phyloP scores from a whole-genome alignment of 192 early-diverging fungal genomes.

The Entomortierella beljakovae region DNA sequence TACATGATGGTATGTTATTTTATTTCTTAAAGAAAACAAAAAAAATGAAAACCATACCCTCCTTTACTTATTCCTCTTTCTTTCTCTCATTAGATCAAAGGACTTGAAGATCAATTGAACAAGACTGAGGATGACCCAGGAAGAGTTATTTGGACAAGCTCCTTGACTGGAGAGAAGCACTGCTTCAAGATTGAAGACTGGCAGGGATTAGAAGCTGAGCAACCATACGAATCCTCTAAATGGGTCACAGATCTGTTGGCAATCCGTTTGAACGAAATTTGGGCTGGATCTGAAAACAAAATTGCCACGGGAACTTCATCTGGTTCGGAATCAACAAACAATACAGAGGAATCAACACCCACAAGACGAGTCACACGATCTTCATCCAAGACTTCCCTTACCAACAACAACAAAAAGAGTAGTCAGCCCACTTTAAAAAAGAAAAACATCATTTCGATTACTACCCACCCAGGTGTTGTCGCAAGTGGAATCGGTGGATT shows the following conservation, averaged over 20 bases:
- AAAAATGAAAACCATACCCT: no score
- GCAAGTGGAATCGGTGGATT: constrained; percentile 61
- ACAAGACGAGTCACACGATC: constrained; percentile 28
- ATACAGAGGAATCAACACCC: neutral
- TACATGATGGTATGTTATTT: constrained; percentile 65
- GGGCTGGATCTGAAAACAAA: constrained; percentile 4
- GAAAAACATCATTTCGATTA: constrained; percentile 56
- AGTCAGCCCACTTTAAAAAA: neutral
- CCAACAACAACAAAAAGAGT: neutral
- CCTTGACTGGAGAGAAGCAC: constrained; percentile 50
- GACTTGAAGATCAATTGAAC: constrained; percentile 56
- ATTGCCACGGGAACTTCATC: constrained; percentile 5
- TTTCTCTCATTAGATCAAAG: constrained; percentile 54
- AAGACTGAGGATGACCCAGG: constrained; percentile 54
- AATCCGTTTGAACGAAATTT: constrained; percentile 51
- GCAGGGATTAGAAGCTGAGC: constrained; percentile 56
- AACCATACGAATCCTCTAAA: constrained; percentile 69
- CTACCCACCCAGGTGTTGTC: constrained; percentile 68
- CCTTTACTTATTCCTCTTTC: neutral
- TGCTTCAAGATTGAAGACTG: constrained; percentile 57
- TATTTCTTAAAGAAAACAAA: no score
- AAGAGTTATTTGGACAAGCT: constrained; percentile 68
- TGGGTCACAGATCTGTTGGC: constrained; percentile 62
- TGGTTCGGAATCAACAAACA: constrained; percentile 4
- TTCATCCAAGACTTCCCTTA: constrained; percentile 2